Evolutionary conservation across 345 rosid genomes (phyloP).

Genomic region (Euphorbia pulcherrima): DNA sequence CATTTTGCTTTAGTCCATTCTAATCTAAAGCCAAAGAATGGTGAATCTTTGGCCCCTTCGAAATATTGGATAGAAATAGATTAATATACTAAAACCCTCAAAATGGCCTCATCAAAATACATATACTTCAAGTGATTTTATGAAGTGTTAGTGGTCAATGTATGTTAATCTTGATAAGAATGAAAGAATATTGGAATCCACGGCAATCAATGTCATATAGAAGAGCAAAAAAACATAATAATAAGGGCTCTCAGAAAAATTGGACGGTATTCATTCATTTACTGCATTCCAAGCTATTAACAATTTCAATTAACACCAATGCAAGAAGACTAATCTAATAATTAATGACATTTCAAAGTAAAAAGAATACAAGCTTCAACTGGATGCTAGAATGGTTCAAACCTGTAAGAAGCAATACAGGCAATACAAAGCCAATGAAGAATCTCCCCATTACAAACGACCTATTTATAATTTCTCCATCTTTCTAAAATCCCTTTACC

Average conservation of each 20-base stretch:
- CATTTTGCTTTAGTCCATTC: too few relatives aligned
- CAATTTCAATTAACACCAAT: background rate
- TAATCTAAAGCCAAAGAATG: too few relatives aligned
- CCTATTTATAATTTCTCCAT: background rate
- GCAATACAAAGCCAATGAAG: conserved; percentile 45
- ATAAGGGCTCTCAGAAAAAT: background rate
- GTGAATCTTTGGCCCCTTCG: too few relatives aligned
- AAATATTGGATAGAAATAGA: too few relatives aligned
- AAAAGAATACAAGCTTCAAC: too few relatives aligned
- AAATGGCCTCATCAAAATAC: background rate
- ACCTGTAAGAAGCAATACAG: conserved; percentile 49
- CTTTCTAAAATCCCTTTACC: background rate
- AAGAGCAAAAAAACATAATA: background rate
- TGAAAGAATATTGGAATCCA: background rate
- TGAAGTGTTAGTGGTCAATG: background rate
- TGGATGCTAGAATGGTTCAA: conserved; percentile 1
- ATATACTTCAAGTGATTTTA: background rate
- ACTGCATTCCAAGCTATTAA: background rate
- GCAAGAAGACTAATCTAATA: background rate
- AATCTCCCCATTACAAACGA: conserved; percentile 34
- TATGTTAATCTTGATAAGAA: background rate
- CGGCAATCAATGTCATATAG: background rate
- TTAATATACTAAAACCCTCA: background rate
- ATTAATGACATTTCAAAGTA: background rate
- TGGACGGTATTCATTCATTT: background rate